Evolutionary conservation across 2,329 filamentous ascomycete species (phyloP), one percentile per base, ranked within the genome.

Genomic region (Pseudocercospora fijiensis): DNA sequence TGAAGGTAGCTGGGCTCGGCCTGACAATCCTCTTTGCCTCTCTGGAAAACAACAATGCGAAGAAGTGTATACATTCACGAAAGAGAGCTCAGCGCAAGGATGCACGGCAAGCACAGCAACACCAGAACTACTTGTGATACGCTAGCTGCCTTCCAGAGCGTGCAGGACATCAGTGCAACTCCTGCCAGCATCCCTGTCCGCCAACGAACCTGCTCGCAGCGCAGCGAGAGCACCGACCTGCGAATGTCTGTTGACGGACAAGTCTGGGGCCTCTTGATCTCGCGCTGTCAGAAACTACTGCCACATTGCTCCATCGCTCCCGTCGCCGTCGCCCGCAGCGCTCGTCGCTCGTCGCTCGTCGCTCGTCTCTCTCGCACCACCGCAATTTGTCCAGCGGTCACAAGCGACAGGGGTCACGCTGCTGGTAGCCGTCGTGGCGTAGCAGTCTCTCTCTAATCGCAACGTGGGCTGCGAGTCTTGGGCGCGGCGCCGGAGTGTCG

Each of bases 371-470:
- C 53, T 33, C 33, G 53, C 53, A 56, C 53, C 53, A 56, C 10
- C 27, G 43, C 57, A 58, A 58, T 58, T 58, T 58, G 37, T 58
- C 37, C 57, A 22, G 20, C 57, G 57, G 26, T 41, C 57, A 58
- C 57, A 47, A 22, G 57, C 57, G 20, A 49, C 57, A 26, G 41
- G 57, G 57, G 37, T 58, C 26, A 53, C 30, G 41, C 57, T 58
- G 57, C 57, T 28, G 57, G 30, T 26, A 27, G 37, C 57, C 57
- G 57, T 49, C 10, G 57, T 58, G 57, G 57, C 57, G 57, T 58
- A 22, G 57, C 57, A 56, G 27, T 53, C 10, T 37, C 53, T 10
- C 53, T 56, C 53, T 56, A 41, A n/a, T 22, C 30, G 55, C 55
- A 57, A 41, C 55, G 55, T 57, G 55, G 20, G 55, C 55, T 57